Conservation (phyloP, 306 rosid species). For the Calophaca sinica region DNA sequence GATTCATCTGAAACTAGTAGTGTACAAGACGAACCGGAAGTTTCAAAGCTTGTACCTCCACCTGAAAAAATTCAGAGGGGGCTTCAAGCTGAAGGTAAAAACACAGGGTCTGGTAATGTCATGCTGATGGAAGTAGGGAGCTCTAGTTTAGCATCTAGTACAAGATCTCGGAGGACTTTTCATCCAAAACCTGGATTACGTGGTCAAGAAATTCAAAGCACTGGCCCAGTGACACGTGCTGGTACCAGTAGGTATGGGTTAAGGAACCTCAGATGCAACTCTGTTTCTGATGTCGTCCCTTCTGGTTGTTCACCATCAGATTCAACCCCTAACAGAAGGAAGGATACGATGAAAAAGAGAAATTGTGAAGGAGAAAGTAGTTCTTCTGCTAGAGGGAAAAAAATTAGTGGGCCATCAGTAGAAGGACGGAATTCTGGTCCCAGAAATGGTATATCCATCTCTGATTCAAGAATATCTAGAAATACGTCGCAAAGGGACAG, state of each 20-base stretch:
- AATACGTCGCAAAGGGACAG: conserved; percentile 63
- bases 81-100: conserved; percentile 53
- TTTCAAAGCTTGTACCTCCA: conserved; percentile 56
- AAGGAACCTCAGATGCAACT: conserved; percentile 82
- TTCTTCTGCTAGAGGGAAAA: conserved; percentile 77
- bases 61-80: conserved; percentile 64
- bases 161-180: conserved; percentile 64
- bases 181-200: conserved; percentile 63
- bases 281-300: conserved; percentile 74
- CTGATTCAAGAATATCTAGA: conserved; percentile 74
- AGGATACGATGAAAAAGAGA: conserved; percentile 67
- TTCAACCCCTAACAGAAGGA: conserved; percentile 58
- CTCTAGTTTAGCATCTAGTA: conserved; percentile 67
- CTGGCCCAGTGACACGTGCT: conserved; percentile 54
- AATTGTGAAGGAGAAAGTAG: conserved; percentile 87
- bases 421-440: conserved; percentile 61
- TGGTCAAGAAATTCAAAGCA: conserved; percentile 64
- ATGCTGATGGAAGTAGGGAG: conserved; percentile 66
- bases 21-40: conserved; percentile 74
- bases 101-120: conserved; percentile 50
- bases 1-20: conserved; percentile 87
- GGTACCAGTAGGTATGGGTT: conserved; percentile 76
- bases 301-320: conserved; percentile 69
- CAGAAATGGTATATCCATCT: conserved; percentile 70
- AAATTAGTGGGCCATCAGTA: conserved; percentile 62